Evolutionary conservation across 75 land plant species (phyloP), one percentile per base, ranked within the genome.

Genomic region (Isoetes taiwanensis): DNA sequence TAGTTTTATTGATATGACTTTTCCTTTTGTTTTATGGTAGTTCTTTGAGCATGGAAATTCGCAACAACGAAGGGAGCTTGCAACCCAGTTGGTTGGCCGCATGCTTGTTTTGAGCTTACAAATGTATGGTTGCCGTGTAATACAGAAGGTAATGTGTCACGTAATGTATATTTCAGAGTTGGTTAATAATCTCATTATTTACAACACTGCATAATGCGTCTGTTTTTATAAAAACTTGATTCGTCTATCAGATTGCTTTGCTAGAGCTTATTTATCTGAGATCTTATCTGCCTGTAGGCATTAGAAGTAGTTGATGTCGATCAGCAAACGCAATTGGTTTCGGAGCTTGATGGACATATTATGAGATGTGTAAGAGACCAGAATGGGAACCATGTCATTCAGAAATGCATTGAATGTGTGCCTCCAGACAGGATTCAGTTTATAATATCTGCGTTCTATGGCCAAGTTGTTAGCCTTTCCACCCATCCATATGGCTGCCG

Each of bases 401-500:
- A 89, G 86, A 81, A 94, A 54, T 89, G 99, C 63, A 94, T 94
- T 42, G 99, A 94, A 53, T 79, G 90, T 66, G 64, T 94, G 14
- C 99, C 96, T 0, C 64, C 83, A 3, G 80, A 89, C 14, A 66
- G 67, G 52, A 84, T 94, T 64, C 79, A 65, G 46, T 94, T 94
- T 54, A 84, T 94, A 1, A 85, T 94, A 19, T 66, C 78, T 61
- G 65, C 99, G 24, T 89, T 94, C 52, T 72, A 60, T 66, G 90
- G 81, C 23, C 86, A 94, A 61, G 90, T 94, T 61, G 82, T 84
- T 29, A 64, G 62, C 4, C 86, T 94, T 62, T 81, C 96, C 14
- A 82, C 74, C 28, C 99, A 94, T 80, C 96, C 99, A 2, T 94
- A 94, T 74, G 99, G 99, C 43, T 94, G 99, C 69, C 90, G 99